These are phyloP conservation scores for Trichopus zeylanicus DNA, from an alignment of 116 monocot species.

Conservation along the genomic window DNA sequence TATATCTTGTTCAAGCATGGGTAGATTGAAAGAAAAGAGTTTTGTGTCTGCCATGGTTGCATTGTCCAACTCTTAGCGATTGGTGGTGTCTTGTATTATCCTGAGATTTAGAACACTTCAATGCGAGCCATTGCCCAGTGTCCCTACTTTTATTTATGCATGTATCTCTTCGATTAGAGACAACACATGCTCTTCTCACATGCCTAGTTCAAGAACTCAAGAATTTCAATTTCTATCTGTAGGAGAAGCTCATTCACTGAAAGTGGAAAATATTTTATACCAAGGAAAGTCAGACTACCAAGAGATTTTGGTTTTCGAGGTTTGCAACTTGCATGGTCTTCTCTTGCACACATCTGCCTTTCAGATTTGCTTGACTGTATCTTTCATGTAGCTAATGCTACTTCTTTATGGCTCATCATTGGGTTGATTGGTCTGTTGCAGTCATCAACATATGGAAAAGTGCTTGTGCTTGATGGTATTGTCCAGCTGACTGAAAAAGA, in stretches of 20 bases:
- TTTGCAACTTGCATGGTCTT: constrained; percentile 20
- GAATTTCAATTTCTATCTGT: constrained; percentile 12
- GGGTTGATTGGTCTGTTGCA: constrained; percentile 18
- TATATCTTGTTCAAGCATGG: neutral
- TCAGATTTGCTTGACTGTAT: neutral
- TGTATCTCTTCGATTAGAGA: too few species aligned
- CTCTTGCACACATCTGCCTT: neutral
- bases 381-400: neutral
- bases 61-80: neutral
- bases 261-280: constrained; percentile 73
- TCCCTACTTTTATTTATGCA: too few species aligned
- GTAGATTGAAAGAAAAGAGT: neutral
- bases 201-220: neutral
- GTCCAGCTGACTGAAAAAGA: constrained; percentile 93
- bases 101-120: neutral
- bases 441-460: constrained; percentile 88
- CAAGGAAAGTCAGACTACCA: constrained; percentile 78
- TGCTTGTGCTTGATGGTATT: constrained; percentile 96
- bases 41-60: neutral
- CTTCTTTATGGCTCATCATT: neutral
- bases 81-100: neutral
- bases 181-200: too few species aligned
- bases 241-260: constrained; percentile 94
- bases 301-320: constrained; percentile 87
- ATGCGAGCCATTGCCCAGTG: neutral